phyloP scores from a whole-genome alignment of 179 eudicot species.

The Patellifolia procumbens region DNA sequence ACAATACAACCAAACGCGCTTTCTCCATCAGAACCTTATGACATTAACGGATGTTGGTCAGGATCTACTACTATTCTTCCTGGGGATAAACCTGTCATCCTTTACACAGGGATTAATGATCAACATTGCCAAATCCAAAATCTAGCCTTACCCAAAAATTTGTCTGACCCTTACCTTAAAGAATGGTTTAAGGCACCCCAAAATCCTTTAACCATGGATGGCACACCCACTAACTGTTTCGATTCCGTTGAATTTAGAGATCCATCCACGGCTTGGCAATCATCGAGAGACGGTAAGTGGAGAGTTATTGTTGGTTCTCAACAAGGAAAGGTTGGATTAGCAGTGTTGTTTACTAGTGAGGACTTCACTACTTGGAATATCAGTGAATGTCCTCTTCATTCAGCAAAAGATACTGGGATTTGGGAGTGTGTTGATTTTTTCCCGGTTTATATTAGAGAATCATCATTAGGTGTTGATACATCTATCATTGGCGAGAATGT shows the following conservation, averaged over 20 bases:
- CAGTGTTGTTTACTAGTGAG: slow-evolving; percentile 44
- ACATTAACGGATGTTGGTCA: no score
- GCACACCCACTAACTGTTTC: not conserved
- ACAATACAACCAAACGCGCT: no score
- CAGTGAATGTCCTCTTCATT: slow-evolving; percentile 49
- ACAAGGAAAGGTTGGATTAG: slow-evolving; percentile 31
- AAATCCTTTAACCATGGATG: slow-evolving; percentile 32
- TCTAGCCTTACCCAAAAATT: slow-evolving; percentile 32
- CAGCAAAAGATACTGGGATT: slow-evolving; percentile 39
- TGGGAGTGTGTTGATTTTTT: slow-evolving; percentile 92
- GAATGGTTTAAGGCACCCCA: slow-evolving; percentile 34
- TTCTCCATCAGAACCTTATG: no score
- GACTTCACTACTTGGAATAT: slow-evolving; percentile 54
- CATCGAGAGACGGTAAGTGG: slow-evolving; percentile 40
- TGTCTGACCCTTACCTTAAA: slow-evolving; percentile 36
- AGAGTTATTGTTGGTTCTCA: slow-evolving; percentile 37
- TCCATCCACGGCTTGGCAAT: slow-evolving; percentile 39
- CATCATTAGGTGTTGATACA: slow-evolving; percentile 37
- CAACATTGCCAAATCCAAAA: slow-evolving; percentile 28
- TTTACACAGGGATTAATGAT: slow-evolving; percentile 21
- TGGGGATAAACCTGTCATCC: slow-evolving; percentile 36
- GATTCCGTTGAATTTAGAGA: slow-evolving; percentile 38
- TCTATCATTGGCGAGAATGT: slow-evolving; percentile 21
- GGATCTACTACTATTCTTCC: slow-evolving; percentile 64
- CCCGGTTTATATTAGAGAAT: slow-evolving; percentile 40